A percentile compares a stretch with the other conserved stretches of the same genome.
These are phyloP conservation scores for Iberis amara DNA, from an alignment of 441 rosid species.

Conservation along the genomic window DNA sequence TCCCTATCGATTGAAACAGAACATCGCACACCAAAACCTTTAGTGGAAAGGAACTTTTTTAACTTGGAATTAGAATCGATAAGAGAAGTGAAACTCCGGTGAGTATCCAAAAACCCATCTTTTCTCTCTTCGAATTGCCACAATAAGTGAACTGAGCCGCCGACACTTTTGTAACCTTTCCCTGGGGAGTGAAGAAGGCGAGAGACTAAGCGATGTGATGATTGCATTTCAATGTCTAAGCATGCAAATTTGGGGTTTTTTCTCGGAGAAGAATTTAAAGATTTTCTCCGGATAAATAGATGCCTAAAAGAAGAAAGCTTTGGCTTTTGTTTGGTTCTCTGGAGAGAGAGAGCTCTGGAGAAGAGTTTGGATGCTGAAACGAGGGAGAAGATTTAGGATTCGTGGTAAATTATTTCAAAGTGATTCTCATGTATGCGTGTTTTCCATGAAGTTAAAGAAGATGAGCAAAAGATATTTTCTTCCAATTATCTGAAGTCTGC, in stretches of 20 bases:
- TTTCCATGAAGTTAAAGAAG: slow-evolving; percentile 21
- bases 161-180: slow-evolving; percentile 22
- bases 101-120: slow-evolving; percentile 19
- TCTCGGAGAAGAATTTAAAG: not conserved
- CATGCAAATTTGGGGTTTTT: slow-evolving; percentile 8
- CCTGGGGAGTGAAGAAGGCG: slow-evolving; percentile 41
- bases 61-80: slow-evolving; percentile 24
- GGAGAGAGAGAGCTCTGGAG: not conserved
- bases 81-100: slow-evolving; percentile 28
- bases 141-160: slow-evolving; percentile 24
- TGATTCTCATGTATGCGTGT: slow-evolving; percentile 28
- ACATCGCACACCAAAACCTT: slow-evolving; percentile 35
- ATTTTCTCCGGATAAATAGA: not conserved
- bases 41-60: slow-evolving; percentile 30
- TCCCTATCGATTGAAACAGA: slow-evolving; percentile 35
- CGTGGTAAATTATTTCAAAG: not conserved
- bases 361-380: not conserved
- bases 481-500: no score
- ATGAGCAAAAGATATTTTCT: slow-evolving; percentile 2
- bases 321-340: not conserved
- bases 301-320: slow-evolving; percentile 11
- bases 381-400: not conserved
- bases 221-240: slow-evolving; percentile 39
- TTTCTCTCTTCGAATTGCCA: slow-evolving; percentile 14
- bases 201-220: slow-evolving; percentile 44